Base-by-base conservation (phyloP, 2,329 filamentous ascomycete genomes). In the Calcarisporium arbuscula region DNA sequence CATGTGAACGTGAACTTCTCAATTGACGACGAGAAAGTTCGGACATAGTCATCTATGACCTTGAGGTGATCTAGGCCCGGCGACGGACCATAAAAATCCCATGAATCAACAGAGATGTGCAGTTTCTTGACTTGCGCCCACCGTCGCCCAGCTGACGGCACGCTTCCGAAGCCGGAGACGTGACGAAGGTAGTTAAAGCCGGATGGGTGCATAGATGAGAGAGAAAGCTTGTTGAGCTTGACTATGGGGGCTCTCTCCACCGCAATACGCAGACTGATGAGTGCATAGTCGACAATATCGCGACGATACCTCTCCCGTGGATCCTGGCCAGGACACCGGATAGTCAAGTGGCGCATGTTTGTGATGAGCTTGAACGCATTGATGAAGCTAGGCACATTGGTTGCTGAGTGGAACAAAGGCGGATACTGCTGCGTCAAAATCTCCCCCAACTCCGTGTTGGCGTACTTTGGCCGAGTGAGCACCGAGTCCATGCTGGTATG, bases 361-460 rank as follows among this genome's bases (percentile, higher is more conserved):
- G 75, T 64, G 50, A 94, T 58, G 42, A 79, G 66, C 22, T 72
- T 73, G 53, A 94, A 68, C 31, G 84, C 84, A 43, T 78, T 72
- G 48, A 90, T 80, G 62, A 95, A 94, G 25, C 85, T 84, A 5
- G 84, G 76, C 6, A 94, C 82, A 53, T 95, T 92, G 41, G 85
- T 90, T 7, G 88, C 85, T 6, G 87, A 85, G 53, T 95, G 88
- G 62, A 94, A 94, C 4, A 94, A 65, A 6, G 88, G 85, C 34
- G 86, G 85, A 51, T 94, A 94, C 61, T 94, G 87, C 53, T 86
- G 79, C 11, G 86, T 85, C 41, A 94, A 70, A 39, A 94, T 72
- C 52, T 90, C 82, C 41, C 81, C 87, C 50, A 92, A 77, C 50
- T 86, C 83, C 48, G 74, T 71, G 55, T 80, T 85, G 46, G 82